Evolutionary conservation across 371 early-diverging fungal genomes (phyloP).

Genomic region (Mortierella sp.): DNA sequence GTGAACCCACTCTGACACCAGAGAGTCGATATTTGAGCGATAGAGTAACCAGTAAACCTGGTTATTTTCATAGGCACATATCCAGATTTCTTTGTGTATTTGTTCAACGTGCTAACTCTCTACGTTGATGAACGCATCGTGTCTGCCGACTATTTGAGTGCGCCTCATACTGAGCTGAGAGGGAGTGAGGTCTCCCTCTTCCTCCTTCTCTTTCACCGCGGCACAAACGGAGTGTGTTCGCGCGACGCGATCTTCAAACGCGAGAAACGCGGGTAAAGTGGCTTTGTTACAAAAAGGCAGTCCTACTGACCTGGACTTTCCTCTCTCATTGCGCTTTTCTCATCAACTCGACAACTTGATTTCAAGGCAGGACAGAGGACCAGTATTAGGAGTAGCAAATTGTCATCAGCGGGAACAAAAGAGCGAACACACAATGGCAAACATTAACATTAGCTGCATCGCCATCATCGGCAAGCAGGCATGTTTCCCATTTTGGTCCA

Average conservation of each 20-base stretch:
- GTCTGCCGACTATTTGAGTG: too few relatives aligned
- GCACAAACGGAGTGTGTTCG: too few relatives aligned
- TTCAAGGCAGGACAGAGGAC: not conserved
- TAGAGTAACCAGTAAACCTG: too few relatives aligned
- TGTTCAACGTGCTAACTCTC: too few relatives aligned
- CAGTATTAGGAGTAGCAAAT: not conserved
- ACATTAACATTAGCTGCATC: constrained; percentile 79
- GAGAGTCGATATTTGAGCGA: too few relatives aligned
- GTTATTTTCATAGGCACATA: too few relatives aligned
- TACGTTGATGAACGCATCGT: too few relatives aligned
- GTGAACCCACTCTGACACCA: too few relatives aligned
- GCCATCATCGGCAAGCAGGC: constrained; percentile 79
- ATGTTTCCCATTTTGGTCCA: constrained; percentile 13
- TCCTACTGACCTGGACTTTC: not conserved
- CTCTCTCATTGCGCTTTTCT: not conserved
- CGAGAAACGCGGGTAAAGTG: not conserved
- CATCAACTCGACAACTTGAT: not conserved
- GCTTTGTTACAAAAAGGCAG: not conserved
- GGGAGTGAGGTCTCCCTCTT: too few relatives aligned
- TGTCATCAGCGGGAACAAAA: not conserved
- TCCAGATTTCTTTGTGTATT: too few relatives aligned
- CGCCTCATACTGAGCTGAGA: too few relatives aligned
- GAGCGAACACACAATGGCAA: constrained; percentile 34
- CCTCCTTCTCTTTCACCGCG: too few relatives aligned
- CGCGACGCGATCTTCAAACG: not conserved